Evolutionary conservation across 129 eudicot genomes (phyloP), one percentile per base, ranked within the genome.

Genomic region (Helianthus tuberosus): DNA sequence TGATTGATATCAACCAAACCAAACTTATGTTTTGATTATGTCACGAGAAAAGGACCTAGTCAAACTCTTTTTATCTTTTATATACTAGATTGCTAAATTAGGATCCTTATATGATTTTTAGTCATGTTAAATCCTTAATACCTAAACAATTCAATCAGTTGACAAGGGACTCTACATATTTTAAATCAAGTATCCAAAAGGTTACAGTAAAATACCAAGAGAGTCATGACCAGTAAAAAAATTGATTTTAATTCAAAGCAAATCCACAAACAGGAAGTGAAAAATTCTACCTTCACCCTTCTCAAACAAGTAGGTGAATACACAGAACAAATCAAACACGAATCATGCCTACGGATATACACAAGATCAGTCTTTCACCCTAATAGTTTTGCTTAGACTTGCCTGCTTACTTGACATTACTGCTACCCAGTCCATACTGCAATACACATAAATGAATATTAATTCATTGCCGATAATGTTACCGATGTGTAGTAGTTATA

Each of bases 391-490:
- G 71, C 73, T 72, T 69, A 44, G 62, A 36, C 50, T 59, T 41
- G 74, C 67, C 35, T 36, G 61, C 63, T 84, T 61, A 68, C 64
- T 61, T 77, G 65, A 46, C 76, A 77, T 50, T 61, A 77, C 50
- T 25, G 48, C 78, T 75, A 60, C 83, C 74, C 72, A 86, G 69
- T 67, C 89, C 91, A 68, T 89, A 89, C 91, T 84, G 84, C 88
- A 86, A 39, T 57, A 49, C 59, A 29, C 20, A 67, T 43, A 66
- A 12, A 32, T 32, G 20, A 61, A 29, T 29, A 43, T 5, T 29
- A 60, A 29, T 4, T 29, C 35, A 4, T 32, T 29, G 9, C 27
- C 58, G 53, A 76, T 44, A 66, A 79, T 10, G 16, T 27, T 12
- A 60, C 29, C 25, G 5, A 8, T 8, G 43, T 66, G 10, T 32